Evolutionary conservation across 805 yeast genomes (phyloP), one percentile per base, ranked within the genome.

Genomic region (Clavispora fructus): DNA sequence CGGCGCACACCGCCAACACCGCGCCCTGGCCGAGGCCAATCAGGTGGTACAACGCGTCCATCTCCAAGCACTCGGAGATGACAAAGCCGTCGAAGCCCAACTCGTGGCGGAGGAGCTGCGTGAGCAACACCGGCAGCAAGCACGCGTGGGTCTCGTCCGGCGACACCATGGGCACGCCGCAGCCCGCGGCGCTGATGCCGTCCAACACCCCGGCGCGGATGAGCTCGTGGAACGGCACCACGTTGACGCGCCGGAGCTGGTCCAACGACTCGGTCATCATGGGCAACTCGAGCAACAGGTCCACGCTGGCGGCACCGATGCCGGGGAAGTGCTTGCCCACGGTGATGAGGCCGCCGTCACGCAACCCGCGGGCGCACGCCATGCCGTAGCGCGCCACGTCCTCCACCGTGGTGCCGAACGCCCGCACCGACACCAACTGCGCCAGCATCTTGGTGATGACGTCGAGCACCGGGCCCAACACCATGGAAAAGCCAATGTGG

Each of bases 251-350:
- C 42, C 74, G 73, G 32, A 80, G 63, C 54, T 79, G 83, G 30
- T 74, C 78, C 26, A 76, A 61, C 3, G 80, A 69, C 43, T 81
- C 85, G 3, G 76, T 68, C 57, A 81, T 74, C 73, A 79, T 77
- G 6, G 85, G 85, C 28, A 80, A 58, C 47, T 81, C 85, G 38
- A 79, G 61, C 33, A 79, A 61, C 3, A 80, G 72, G 55, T 80
- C 83, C 6, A 81, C 81, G 17, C 74, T 70, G 1, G 84, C 83
- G 45, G 77, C 75, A 4, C 85, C 85, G 43, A 78, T 79, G 1
- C 87, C 87, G 0, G 87, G 87, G 54, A 81, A 81, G 61, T 82
- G 85, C 54, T 81, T 81, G 0, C 83, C 85, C 47, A 80, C 74
- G 2, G 79, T 70, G 32, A 75, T 58, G 11, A 81, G 56, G 1